Evolutionary conservation across 1,284 basidiomycete genomes (phyloP).

Genomic region (Neolentinus lepideus): DNA sequence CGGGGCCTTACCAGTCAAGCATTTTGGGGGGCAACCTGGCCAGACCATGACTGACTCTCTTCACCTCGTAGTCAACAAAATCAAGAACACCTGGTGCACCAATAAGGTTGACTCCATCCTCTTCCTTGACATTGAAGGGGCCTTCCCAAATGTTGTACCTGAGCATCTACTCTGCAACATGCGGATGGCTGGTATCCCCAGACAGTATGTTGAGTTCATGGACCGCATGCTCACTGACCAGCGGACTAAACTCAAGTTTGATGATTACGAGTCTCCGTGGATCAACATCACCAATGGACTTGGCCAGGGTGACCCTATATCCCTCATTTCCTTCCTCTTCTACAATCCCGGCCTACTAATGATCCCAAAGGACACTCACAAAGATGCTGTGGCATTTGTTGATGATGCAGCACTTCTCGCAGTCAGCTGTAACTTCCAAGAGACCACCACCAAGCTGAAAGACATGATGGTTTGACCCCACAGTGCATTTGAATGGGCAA

Average conservation of each 20-base stretch:
- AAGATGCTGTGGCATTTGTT: conserved; percentile 18
- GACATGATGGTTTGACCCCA: conserved; percentile 14
- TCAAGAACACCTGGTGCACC: conserved; percentile 27
- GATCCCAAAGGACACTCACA: conserved; percentile 8
- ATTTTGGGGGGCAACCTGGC: conserved; percentile 28
- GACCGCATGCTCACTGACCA: conserved; percentile 14
- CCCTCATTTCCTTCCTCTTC: conserved; percentile 22
- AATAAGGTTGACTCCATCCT: conserved; percentile 22
- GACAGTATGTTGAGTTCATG: conserved; percentile 17
- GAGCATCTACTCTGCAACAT: conserved; percentile 25
- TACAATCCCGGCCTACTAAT: conserved; percentile 25
- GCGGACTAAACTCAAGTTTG: conserved; percentile 18
- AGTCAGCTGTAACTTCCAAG: conserved; percentile 9
- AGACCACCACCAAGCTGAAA: conserved; percentile 11
- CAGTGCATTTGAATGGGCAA: conserved; percentile 17
- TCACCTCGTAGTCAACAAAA: conserved; percentile 20
- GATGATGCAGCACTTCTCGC: conserved; percentile 19
- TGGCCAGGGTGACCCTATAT: conserved; percentile 27
- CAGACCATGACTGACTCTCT: conserved; percentile 29
- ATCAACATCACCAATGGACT: conserved; percentile 22
- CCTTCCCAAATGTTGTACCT: conserved; percentile 27
- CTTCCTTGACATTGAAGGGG: conserved; percentile 32
- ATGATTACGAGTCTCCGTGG: conserved; percentile 19
- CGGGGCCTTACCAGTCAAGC: conserved; percentile 17
- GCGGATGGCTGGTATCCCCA: conserved; percentile 19